These are phyloP conservation scores for Stromatinia cepivora DNA, from an alignment of 2,329 filamentous ascomycete genomes.

Conservation along the genomic window DNA sequence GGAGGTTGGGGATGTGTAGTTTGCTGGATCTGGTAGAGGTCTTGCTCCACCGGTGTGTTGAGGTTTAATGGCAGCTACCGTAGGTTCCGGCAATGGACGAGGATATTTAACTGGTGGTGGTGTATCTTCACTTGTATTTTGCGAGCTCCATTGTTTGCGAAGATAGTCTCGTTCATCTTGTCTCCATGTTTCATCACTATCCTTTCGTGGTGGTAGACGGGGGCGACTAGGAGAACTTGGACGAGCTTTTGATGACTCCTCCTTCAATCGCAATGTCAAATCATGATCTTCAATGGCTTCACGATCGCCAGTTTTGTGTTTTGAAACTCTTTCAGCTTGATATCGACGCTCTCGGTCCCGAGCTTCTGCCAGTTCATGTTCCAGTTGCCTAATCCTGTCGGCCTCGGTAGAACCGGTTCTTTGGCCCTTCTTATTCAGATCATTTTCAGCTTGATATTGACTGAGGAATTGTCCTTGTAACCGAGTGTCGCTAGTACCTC, in stretches of 20 bases:
- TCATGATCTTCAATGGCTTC: conserved; percentile 38
- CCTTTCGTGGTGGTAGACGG: conserved; percentile 34
- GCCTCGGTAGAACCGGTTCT: conserved; percentile 52
- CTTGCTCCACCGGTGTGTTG: conserved; percentile 42
- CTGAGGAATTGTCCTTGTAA: conserved; percentile 82
- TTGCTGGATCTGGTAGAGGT: conserved; percentile 43
- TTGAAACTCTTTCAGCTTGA: conserved; percentile 58
- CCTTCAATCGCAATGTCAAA: conserved; percentile 35
- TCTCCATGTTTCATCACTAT: conserved; percentile 49
- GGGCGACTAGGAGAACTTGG: conserved; percentile 37
- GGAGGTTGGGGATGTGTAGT: conserved; percentile 35
- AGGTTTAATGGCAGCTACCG: conserved; percentile 32
- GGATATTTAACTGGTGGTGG: conserved; percentile 35
- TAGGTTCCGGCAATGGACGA: conserved; percentile 40
- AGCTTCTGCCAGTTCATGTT: conserved; percentile 68
- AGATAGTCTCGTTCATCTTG: conserved; percentile 54
- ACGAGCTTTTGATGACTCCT: conserved; percentile 34
- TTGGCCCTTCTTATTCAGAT: conserved; percentile 43
- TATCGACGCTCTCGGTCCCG: conserved; percentile 67
- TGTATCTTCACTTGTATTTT: conserved; percentile 29
- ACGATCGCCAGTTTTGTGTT: conserved; percentile 36
- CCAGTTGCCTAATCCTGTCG: conserved; percentile 75
- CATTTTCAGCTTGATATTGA: conserved; percentile 77
- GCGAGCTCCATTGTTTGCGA: conserved; percentile 45
- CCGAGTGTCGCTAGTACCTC: conserved; percentile 62